These are phyloP conservation scores for Kwoniella botswanensis DNA, from an alignment of 768 basidiomycete species.

Conservation along the genomic window DNA sequence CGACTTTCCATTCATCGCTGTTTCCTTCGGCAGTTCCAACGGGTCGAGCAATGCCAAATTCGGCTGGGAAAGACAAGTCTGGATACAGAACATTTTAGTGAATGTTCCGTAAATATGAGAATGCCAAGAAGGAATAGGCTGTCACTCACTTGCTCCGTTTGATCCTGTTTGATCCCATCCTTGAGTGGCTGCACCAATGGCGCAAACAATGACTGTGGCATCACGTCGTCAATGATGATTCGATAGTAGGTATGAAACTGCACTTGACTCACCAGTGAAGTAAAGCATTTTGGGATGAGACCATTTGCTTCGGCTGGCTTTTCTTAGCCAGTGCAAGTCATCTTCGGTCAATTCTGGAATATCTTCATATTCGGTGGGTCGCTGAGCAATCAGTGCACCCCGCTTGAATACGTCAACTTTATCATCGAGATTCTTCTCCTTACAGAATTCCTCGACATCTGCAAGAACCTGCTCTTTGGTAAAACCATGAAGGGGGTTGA, in stretches of 20 bases:
- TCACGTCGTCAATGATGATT: neutral
- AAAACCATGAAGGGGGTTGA: conserved; percentile 16
- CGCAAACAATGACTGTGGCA: conserved; percentile 31
- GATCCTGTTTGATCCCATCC: conserved; percentile 52
- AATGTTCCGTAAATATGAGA: neutral
- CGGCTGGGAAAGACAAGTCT: conserved; percentile 53
- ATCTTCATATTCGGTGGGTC: conserved; percentile 32
- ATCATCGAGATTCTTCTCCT: neutral
- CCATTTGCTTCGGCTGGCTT: conserved; percentile 31
- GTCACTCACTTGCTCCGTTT: conserved; percentile 42
- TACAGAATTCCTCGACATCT: conserved; percentile 22
- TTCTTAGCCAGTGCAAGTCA: conserved; percentile 32
- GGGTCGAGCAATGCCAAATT: conserved; percentile 48
- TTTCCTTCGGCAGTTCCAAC: conserved; percentile 10
- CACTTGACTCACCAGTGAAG: conserved; percentile 1
- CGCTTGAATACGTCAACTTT: conserved; percentile 25
- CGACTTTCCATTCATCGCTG: conserved; percentile 52
- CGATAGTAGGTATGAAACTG: too few relatives aligned
- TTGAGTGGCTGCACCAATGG: conserved; percentile 39
- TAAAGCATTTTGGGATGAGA: neutral
- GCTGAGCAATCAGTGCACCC: conserved; percentile 44
- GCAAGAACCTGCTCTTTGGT: conserved; percentile 8
- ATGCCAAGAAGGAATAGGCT: neutral
- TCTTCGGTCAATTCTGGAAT: conserved; percentile 35
- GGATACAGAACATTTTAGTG: neutral